These are phyloP conservation scores for Earliella scabrosa DNA, from an alignment of 1,284 basidiomycete species.

Conservation along the genomic window DNA sequence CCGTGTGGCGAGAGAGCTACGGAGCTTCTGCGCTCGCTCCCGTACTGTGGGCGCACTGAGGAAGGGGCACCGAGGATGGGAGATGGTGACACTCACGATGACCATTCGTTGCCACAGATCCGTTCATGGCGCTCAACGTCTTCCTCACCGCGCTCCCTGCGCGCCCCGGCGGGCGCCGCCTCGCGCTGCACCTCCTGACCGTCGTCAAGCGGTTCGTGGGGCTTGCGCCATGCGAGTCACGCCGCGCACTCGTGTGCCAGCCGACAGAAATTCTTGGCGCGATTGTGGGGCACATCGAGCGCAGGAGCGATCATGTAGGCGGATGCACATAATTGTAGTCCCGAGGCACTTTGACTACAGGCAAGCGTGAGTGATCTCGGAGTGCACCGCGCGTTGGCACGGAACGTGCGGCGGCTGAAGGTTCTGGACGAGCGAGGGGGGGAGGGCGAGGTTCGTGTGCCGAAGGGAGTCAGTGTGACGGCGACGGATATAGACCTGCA, in stretches of 20 bases:
- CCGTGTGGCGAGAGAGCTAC: conserved; percentile 60
- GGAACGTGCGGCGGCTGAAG: conserved; percentile 61
- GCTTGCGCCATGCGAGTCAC: conserved; percentile 41
- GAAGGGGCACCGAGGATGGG: not conserved
- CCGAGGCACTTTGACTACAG: conserved; percentile 66
- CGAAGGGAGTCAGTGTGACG: conserved; percentile 50
- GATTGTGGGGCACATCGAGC: conserved; percentile 57
- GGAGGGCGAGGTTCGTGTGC: conserved; percentile 41
- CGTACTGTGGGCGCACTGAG: conserved; percentile 46
- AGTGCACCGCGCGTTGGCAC: conserved; percentile 55
- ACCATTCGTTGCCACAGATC: conserved; percentile 69
- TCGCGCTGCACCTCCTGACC: conserved; percentile 59
- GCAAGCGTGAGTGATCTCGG: conserved; percentile 60
- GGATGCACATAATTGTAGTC: conserved; percentile 56
- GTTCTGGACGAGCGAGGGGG: conserved; percentile 60
- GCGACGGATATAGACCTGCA: conserved; percentile 60
- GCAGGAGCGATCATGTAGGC: conserved; percentile 54
- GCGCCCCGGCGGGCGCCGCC: conserved; percentile 55
- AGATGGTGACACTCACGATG: conserved; percentile 49
- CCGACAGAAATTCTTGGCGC: conserved; percentile 67
- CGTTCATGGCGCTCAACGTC: conserved; percentile 57
- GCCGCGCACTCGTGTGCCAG: conserved; percentile 53
- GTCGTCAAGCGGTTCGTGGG: conserved; percentile 68
- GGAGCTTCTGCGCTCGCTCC: conserved; percentile 56
- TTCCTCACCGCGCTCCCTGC: conserved; percentile 53